Base-by-base conservation (phyloP, 306 rosid genomes). In the Cicer chorassanicum region DNA sequence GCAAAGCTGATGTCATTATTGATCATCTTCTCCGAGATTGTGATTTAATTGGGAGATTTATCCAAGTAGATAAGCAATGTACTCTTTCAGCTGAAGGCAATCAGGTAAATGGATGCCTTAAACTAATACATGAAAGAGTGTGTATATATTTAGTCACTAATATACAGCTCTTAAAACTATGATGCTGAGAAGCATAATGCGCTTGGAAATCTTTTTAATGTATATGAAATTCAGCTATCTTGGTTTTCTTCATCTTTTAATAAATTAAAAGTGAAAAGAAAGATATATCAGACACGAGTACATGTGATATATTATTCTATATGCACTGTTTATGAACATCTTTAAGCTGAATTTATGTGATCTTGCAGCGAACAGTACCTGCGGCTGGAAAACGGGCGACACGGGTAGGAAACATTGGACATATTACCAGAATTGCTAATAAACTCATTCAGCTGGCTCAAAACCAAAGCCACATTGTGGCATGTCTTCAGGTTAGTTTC, bases 1-100 rank as follows among this genome's bases (percentile, higher is more conserved):
- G 96, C 84, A 92, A 89, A 88, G 83, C 63, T 76, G 90, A 87
- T 80, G 85, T 78, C 56, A 75, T 90, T 76, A 81, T 86, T 72
- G 86, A 92, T 74, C 95, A 94, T 85, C 88, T 94, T 78, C 95
- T 94, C 80, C 91, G 29, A 81, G 97, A 85, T 56, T 92, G 96
- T 84, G 86, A 90, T 87, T 87, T 94, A 80, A 76, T 94, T 79
- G 93, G 93, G 62, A 92, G 87, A 71, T 63, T 94, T 83, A 88
- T 94, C 62, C 84, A 82, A 78, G 83, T 85, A 12, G 97, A 94
- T 80, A 92, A 78, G 81, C 82, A 88, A 74, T 90, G 89, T 29
- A 61, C 84, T 81, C 88, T 89, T 48, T 84, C 89, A 57, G 86
- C 89, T 21, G 87, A 89, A 44, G 68, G 69, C 41, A 80, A 78